Percentiles rank a stretch among this genome's conserved stretches.
phyloP scores from a whole-genome alignment of 129 eudicot genomes.

The Oenanthe sinensis region DNA sequence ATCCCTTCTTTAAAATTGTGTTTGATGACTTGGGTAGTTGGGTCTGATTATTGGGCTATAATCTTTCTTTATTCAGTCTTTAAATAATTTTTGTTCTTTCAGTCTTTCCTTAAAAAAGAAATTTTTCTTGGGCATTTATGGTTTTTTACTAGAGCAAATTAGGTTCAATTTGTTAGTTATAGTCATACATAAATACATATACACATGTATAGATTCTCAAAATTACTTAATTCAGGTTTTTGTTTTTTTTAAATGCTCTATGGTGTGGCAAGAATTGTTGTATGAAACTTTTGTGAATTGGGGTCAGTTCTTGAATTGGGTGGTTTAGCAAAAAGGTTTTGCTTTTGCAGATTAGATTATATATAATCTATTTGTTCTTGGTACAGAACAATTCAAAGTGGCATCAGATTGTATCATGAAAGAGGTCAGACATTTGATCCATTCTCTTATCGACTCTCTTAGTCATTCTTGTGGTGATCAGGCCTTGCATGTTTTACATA shows the following conservation, averaged over 20 bases:
- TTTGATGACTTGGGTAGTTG: no score
- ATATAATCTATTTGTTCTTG: background rate
- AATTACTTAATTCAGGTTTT: background rate
- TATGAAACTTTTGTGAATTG: background rate
- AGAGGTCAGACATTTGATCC: background rate
- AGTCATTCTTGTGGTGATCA: background rate
- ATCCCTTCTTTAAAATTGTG: no score
- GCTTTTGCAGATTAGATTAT: background rate
- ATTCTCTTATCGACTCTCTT: background rate
- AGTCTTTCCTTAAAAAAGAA: background rate
- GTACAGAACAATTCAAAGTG: background rate
- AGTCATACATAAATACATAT: background rate
- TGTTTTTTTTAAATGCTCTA: background rate
- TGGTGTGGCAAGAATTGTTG: background rate
- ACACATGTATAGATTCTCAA: background rate
- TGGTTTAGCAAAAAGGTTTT: background rate
- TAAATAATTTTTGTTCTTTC: background rate
- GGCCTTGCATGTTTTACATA: background rate
- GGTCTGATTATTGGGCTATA: background rate
- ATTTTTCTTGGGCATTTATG: background rate
- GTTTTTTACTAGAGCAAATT: background rate
- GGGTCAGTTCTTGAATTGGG: conserved; percentile 7
- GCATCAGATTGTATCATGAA: background rate
- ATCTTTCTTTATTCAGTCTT: background rate
- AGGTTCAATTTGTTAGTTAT: conserved; percentile 1